Conservation (phyloP, 441 rosid species). For the Mallotus japonicus region DNA sequence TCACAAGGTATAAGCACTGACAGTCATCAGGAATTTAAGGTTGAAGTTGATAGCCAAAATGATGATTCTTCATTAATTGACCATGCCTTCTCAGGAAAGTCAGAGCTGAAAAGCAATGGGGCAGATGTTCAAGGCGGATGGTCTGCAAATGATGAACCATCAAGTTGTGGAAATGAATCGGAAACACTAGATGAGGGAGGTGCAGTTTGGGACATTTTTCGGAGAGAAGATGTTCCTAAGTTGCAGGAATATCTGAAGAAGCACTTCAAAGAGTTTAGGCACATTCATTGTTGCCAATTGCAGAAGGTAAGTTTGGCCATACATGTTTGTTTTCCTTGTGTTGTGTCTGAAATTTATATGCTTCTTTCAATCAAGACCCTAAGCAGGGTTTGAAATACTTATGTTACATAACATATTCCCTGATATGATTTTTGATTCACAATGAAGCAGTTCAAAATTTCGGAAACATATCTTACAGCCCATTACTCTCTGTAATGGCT, state of each 20-base stretch:
- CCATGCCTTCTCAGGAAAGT: constrained; percentile 9
- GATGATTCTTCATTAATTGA: constrained; percentile 8
- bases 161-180: constrained; percentile 22
- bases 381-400: neutral
- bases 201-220: constrained; percentile 91
- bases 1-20: neutral
- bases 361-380: neutral
- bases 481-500: neutral
- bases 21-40: neutral
- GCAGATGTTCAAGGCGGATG: constrained; percentile 14
- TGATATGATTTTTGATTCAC: neutral
- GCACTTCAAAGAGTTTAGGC: constrained; percentile 72
- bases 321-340: neutral
- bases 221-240: constrained; percentile 73
- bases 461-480: neutral
- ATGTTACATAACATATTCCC: neutral
- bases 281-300: constrained; percentile 50
- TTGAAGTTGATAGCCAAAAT: neutral
- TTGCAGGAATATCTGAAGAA: constrained; percentile 57
- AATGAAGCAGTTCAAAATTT: neutral
- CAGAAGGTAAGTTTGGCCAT: constrained; percentile 39
- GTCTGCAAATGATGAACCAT: constrained; percentile 17
- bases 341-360: neutral
- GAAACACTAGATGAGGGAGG: constrained; percentile 46
- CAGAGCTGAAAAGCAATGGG: constrained; percentile 18